Percentiles rank a stretch among this genome's conserved stretches.
These are phyloP conservation scores for Leccinum rimulosum DNA, from an alignment of 768 basidiomycete species.

Conservation along the genomic window DNA sequence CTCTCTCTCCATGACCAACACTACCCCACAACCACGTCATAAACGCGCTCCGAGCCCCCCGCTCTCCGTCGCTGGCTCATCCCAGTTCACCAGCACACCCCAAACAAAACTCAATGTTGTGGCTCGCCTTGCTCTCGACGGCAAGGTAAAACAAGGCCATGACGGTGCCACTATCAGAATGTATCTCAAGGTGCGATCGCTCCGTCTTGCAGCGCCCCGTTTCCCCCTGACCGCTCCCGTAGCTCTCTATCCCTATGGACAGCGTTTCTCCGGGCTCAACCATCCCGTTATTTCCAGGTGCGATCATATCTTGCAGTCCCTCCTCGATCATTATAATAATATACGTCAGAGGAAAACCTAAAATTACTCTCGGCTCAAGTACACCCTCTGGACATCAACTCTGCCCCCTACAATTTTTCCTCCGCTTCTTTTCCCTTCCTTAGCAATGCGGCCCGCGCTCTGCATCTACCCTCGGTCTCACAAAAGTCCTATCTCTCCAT, in stretches of 20 bases:
- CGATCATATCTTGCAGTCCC: slow-evolving; percentile 8
- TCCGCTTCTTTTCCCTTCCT: slow-evolving; percentile 59
- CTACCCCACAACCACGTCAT: slow-evolving; percentile 25
- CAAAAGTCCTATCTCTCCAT: slow-evolving; percentile 58
- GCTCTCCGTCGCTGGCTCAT: slow-evolving; percentile 34
- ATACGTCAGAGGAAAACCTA: slow-evolving; percentile 66
- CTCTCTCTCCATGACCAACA: background rate
- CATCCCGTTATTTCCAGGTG: slow-evolving; percentile 72
- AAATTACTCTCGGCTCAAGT: slow-evolving; percentile 72
- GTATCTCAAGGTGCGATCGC: slow-evolving; percentile 65
- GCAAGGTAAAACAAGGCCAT: slow-evolving; percentile 61
- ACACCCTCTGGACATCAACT: slow-evolving; percentile 71
- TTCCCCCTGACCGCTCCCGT: slow-evolving; percentile 2
- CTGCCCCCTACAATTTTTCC: slow-evolving; percentile 75
- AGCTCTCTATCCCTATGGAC: slow-evolving; percentile 72
- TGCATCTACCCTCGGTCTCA: slow-evolving; percentile 62
- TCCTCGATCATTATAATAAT: background rate
- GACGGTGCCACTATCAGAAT: slow-evolving; percentile 69
- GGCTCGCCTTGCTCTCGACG: slow-evolving; percentile 71
- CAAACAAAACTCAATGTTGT: slow-evolving; percentile 62
- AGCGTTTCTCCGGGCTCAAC: slow-evolving; percentile 62
- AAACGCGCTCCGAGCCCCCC: slow-evolving; percentile 33
- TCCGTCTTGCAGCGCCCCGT: background rate
- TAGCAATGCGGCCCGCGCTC: slow-evolving; percentile 63
- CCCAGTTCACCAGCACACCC: slow-evolving; percentile 44